These are phyloP conservation scores for Ganoderma lingzhi DNA, from an alignment of 1,284 basidiomycete species.

Conservation along the genomic window DNA sequence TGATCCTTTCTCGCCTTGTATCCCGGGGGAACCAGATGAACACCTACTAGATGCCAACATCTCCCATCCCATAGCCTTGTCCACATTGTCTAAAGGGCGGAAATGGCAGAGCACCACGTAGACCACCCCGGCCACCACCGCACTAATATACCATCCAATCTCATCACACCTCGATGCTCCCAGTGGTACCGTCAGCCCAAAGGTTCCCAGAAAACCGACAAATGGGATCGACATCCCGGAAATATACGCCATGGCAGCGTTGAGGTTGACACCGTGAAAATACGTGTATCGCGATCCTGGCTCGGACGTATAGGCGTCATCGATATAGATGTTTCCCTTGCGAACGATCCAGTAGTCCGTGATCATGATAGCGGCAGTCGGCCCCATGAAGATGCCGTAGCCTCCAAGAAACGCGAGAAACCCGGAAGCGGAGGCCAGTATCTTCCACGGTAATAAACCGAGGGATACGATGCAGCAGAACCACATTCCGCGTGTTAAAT, in stretches of 20 bases:
- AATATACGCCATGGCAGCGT: constrained; percentile 37
- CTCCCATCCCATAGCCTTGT: constrained; percentile 29
- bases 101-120: constrained; percentile 31
- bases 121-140: constrained; percentile 26
- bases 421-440: constrained; percentile 39
- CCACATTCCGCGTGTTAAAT: constrained; percentile 54
- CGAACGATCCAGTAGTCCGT: constrained; percentile 41
- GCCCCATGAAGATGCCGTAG: constrained; percentile 42
- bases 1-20: not conserved
- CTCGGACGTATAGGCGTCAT: constrained; percentile 33
- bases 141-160: constrained; percentile 35
- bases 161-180: constrained; percentile 30
- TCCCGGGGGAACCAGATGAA: constrained; percentile 7
- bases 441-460: constrained; percentile 47
- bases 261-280: constrained; percentile 37
- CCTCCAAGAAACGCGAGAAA: constrained; percentile 40
- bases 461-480: constrained; percentile 53
- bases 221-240: constrained; percentile 39
- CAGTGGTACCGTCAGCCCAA: constrained; percentile 31
- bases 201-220: constrained; percentile 35
- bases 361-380: constrained; percentile 40
- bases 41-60: constrained; percentile 25
- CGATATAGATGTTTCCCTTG: constrained; percentile 36
- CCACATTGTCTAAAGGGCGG: constrained; percentile 29
- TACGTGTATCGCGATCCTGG: constrained; percentile 38